These are phyloP conservation scores for Kluyveromyces lactis DNA, from an alignment of 805 yeast genomes.

Conservation along the genomic window DNA sequence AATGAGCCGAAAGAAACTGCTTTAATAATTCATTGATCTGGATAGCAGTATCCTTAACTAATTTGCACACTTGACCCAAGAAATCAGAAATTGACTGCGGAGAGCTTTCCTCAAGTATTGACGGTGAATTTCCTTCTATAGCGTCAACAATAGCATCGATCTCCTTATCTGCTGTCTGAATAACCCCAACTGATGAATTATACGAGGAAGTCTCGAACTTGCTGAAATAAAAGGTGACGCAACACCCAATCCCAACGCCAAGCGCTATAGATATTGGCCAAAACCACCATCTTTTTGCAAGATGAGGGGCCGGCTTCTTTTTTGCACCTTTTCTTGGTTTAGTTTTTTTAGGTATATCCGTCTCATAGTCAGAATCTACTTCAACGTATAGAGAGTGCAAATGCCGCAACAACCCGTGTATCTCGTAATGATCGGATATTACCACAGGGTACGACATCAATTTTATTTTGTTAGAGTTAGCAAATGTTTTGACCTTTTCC, in stretches of 20 bases:
- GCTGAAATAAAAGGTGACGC: slow-evolving; percentile 4
- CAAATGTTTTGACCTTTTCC: slow-evolving; percentile 15
- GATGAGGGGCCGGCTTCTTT: slow-evolving; percentile 1
- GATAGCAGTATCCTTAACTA: slow-evolving; percentile 13
- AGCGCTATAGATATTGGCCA: slow-evolving; percentile 25
- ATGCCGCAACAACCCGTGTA: slow-evolving; percentile 15
- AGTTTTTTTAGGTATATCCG: slow-evolving; percentile 7
- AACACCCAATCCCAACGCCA: slow-evolving; percentile 27
- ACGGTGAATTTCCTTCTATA: not conserved
- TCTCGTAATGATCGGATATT: slow-evolving; percentile 15
- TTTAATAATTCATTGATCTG: slow-evolving; percentile 15
- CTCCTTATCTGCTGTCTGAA: slow-evolving; percentile 7
- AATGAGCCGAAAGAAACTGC: slow-evolving; percentile 11
- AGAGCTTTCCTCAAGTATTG: slow-evolving; percentile 1
- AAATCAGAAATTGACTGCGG: slow-evolving; percentile 4
- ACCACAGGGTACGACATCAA: slow-evolving; percentile 21
- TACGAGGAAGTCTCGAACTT: not conserved
- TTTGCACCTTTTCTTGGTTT: slow-evolving; percentile 6
- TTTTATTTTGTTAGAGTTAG: slow-evolving; percentile 15
- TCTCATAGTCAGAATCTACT: slow-evolving; percentile 10
- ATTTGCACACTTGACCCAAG: slow-evolving; percentile 11
- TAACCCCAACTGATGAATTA: not conserved
- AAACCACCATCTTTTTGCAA: slow-evolving; percentile 10
- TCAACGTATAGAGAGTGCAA: slow-evolving; percentile 12
- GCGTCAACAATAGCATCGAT: slow-evolving; percentile 4